Conservation (phyloP, 495 filamentous ascomycete genomes). For the Pseudevernia furfuracea region DNA sequence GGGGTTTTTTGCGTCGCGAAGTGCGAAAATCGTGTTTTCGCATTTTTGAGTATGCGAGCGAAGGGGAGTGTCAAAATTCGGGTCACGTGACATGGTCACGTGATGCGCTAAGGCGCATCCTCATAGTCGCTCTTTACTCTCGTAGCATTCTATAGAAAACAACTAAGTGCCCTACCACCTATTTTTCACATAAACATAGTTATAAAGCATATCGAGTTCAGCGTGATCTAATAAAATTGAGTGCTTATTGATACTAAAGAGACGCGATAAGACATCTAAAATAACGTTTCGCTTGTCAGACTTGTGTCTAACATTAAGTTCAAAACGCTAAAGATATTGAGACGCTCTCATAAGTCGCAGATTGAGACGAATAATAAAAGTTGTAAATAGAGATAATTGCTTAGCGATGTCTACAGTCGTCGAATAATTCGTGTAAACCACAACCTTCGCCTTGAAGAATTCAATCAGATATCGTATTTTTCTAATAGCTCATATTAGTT, state of each 20-base stretch:
- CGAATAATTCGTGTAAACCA: conserved; percentile 9
- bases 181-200: no score
- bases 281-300: conserved; percentile 13
- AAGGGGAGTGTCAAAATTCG: no score
- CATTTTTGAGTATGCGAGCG: no score
- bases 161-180: no score
- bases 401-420: conserved; percentile 7
- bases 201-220: not conserved
- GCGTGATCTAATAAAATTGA: not conserved
- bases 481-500: not conserved
- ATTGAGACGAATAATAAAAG: conserved; percentile 12
- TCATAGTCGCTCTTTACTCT: no score
- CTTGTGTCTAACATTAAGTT: conserved; percentile 12
- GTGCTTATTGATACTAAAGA: not conserved
- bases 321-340: no score
- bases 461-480: not conserved
- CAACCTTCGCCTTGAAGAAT: not conserved
- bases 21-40: no score
- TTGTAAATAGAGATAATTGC: not conserved
- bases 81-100: no score
- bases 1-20: no score
- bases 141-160: no score
- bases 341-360: not conserved
- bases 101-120: no score
- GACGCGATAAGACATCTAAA: not conserved